Conservation (phyloP, 148 eudicot species). For the Spergularia marina region DNA sequence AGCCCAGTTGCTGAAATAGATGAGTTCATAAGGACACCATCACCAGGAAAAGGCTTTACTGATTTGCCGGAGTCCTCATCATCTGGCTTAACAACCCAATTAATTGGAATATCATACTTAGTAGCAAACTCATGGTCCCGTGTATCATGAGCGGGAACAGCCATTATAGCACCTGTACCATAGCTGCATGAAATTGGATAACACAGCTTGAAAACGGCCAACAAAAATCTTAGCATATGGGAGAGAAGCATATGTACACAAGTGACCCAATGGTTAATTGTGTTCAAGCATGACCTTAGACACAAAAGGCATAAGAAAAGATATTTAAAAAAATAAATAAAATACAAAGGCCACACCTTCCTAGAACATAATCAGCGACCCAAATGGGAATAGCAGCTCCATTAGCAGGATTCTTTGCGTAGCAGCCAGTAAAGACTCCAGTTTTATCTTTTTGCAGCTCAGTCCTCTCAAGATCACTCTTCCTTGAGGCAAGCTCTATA, state of each 20-base stretch:
- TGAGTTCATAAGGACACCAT: slow-evolving; percentile 68
- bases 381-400: slow-evolving; percentile 80
- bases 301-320: background rate
- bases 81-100: slow-evolving; percentile 65
- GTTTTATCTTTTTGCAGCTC: slow-evolving; percentile 96
- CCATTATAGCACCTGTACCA: slow-evolving; percentile 99
- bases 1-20: slow-evolving; percentile 67
- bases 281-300: slow-evolving; percentile 1
- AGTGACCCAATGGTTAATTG: background rate
- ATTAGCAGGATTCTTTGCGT: slow-evolving; percentile 79
- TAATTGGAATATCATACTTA: slow-evolving; percentile 64
- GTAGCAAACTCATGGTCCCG: slow-evolving; percentile 92
- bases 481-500: slow-evolving; percentile 73
- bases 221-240: slow-evolving; percentile 7
- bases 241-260: slow-evolving; percentile 2
- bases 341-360: slow-evolving; percentile 49
- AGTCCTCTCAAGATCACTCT: slow-evolving; percentile 96
- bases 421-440: slow-evolving; percentile 89
- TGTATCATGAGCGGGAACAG: slow-evolving; percentile 94
- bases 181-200: slow-evolving; percentile 50
- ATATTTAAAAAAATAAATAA: background rate
- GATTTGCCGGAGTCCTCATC: slow-evolving; percentile 37
- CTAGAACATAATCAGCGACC: slow-evolving; percentile 96
- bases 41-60: slow-evolving; percentile 58
- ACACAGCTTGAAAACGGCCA: slow-evolving; percentile 1